Conservation (phyloP, 768 basidiomycete genomes). For the Agaricus subrufescens region DNA sequence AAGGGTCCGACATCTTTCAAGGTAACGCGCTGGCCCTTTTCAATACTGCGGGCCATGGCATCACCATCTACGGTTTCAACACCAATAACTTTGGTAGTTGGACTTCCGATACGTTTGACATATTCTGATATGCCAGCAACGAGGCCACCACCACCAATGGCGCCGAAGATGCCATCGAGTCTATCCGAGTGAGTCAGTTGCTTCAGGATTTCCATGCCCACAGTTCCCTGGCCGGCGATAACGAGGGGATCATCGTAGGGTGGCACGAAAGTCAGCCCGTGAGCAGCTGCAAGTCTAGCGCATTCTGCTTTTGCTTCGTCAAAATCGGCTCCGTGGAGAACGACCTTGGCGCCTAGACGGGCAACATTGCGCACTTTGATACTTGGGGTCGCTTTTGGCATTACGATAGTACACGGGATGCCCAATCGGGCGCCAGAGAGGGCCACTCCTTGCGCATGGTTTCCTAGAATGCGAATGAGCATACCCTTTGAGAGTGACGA, state of each 20-base stretch:
- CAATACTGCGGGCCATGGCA: conserved; percentile 84
- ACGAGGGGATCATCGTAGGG: conserved; percentile 97
- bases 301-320: conserved; percentile 97
- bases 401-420: conserved; percentile 98
- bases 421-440: conserved; percentile 84
- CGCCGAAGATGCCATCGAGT: conserved; percentile 81
- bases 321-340: conserved; percentile 89
- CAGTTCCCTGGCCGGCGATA: conserved; percentile 95
- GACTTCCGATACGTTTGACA: conserved; percentile 87
- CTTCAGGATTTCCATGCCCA: conserved; percentile 92
- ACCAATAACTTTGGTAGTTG: conserved; percentile 76
- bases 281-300: conserved; percentile 68
- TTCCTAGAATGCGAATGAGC: conserved; percentile 49
- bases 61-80: conserved; percentile 96
- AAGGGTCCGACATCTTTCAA: conserved; percentile 92
- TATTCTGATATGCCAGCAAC: conserved; percentile 90
- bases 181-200: conserved; percentile 73
- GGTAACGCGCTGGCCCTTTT: conserved; percentile 75
- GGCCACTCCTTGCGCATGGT: conserved; percentile 98
- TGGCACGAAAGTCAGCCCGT: conserved; percentile 87
- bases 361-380: conserved; percentile 96
- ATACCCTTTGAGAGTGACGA: conserved; percentile 1
- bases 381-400: conserved; percentile 91
- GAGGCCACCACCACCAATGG: conserved; percentile 94
- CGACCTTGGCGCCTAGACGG: conserved; percentile 92